Percentiles rank a stretch among this genome's conserved stretches.
Evolutionary conservation across 768 basidiomycete species (phyloP).

Genomic region (Favolaschia claudopus): DNA sequence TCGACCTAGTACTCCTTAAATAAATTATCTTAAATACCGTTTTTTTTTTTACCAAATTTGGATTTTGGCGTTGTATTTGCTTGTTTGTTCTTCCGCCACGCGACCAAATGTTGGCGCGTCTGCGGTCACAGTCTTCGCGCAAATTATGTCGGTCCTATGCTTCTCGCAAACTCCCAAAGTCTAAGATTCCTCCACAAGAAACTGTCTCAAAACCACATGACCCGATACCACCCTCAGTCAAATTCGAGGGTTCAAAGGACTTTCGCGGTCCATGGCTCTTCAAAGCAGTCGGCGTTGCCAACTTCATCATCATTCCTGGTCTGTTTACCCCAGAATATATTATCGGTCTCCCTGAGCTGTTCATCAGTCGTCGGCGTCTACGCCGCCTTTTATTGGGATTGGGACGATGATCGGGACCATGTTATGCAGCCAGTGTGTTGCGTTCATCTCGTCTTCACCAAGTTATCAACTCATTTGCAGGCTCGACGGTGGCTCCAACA

Average conservation of each 20-base stretch:
- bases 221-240: neutral
- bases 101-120: conserved; percentile 12
- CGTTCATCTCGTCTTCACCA: neutral
- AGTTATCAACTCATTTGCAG: conserved; percentile 32
- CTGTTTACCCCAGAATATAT: neutral
- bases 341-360: neutral
- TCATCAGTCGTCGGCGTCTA: conserved; percentile 22
- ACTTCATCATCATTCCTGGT: conserved; percentile 26
- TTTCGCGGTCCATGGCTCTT: conserved; percentile 26
- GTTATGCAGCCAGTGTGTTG: conserved; percentile 53
- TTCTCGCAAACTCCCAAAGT: neutral
- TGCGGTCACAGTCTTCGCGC: conserved; percentile 16
- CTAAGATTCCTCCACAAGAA: too few relatives aligned
- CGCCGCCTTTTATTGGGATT: conserved; percentile 24
- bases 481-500: conserved; percentile 52
- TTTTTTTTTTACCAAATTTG: neutral
- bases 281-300: conserved; percentile 20
- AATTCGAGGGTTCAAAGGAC: neutral
- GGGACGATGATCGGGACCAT: conserved; percentile 53
- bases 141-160: neutral
- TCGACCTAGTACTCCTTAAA: neutral
- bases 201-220: too few relatives aligned
- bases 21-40: neutral
- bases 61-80: conserved; percentile 3
- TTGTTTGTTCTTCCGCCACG: neutral